These are phyloP conservation scores for Deinandra increscens DNA, from an alignment of 129 eudicot genomes.

Conservation along the genomic window DNA sequence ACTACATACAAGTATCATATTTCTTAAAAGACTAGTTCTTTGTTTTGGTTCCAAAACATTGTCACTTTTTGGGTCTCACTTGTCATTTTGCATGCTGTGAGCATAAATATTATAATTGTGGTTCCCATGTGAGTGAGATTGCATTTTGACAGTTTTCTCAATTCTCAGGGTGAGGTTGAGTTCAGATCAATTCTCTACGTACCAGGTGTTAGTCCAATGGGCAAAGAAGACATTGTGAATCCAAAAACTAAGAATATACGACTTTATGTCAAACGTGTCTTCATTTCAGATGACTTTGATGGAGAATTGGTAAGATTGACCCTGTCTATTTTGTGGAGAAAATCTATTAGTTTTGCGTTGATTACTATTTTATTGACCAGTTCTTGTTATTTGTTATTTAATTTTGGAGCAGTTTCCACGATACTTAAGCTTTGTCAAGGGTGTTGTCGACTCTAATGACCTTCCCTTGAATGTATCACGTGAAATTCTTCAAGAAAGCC, in stretches of 20 bases:
- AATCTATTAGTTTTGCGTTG: constrained; percentile 1
- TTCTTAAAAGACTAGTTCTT: neutral
- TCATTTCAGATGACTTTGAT: constrained; percentile 95
- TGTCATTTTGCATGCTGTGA: neutral
- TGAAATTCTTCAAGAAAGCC: constrained; percentile 96
- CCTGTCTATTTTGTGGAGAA: neutral
- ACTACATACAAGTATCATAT: neutral
- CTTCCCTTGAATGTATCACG: constrained; percentile 97
- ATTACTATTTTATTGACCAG: neutral
- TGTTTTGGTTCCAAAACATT: neutral
- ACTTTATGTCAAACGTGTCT: constrained; percentile 90
- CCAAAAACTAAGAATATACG: constrained; percentile 91
- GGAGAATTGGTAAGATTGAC: constrained; percentile 75
- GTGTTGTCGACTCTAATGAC: constrained; percentile 95
- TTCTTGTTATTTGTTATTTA: neutral
- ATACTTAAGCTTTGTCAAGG: constrained; percentile 86
- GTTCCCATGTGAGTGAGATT: constrained; percentile 2
- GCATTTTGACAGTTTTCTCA: neutral
- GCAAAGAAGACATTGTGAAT: constrained; percentile 73
- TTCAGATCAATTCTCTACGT: constrained; percentile 86
- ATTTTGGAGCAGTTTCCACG: constrained; percentile 70
- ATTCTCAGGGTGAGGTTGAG: constrained; percentile 92
- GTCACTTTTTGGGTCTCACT: neutral
- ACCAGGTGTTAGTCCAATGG: constrained; percentile 71
- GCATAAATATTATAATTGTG: neutral